Evolutionary conservation across 805 yeast species (phyloP).

Genomic region (Saccharomycopsis sp.): DNA sequence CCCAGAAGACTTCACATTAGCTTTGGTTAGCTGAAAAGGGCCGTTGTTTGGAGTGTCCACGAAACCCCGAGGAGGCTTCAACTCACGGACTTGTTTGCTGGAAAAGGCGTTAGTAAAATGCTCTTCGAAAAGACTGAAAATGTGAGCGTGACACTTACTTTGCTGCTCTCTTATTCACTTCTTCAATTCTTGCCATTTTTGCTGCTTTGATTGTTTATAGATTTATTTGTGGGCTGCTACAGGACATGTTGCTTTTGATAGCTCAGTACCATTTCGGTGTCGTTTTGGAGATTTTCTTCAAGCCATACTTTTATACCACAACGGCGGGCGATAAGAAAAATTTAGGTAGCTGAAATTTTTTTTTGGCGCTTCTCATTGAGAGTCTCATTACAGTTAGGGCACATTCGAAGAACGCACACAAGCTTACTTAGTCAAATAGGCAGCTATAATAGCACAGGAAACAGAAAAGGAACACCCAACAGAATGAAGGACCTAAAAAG

Average conservation of each 20-base stretch:
- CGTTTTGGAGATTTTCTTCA: background rate
- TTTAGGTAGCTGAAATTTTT: background rate
- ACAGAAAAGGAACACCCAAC: background rate
- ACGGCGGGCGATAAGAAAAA: background rate
- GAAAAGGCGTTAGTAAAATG: background rate
- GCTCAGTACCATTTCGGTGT: background rate
- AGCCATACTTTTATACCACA: background rate
- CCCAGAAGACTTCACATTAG: background rate
- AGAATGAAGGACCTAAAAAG: background rate
- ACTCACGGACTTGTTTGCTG: background rate
- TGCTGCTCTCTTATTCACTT: background rate
- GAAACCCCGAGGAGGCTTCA: background rate
- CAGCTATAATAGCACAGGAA: no score
- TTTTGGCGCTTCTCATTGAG: no score
- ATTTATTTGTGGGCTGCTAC: background rate
- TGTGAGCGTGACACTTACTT: background rate
- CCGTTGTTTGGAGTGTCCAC: background rate
- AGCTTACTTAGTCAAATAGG: background rate
- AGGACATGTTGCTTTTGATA: background rate
- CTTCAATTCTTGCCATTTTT: background rate
- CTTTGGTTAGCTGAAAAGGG: conserved; percentile 7
- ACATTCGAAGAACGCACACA: no score
- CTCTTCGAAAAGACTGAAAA: background rate
- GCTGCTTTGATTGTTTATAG: background rate
- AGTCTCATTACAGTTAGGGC: no score